phyloP scores from a whole-genome alignment of 148 eudicot species.

The Arctostaphylos glauca region DNA sequence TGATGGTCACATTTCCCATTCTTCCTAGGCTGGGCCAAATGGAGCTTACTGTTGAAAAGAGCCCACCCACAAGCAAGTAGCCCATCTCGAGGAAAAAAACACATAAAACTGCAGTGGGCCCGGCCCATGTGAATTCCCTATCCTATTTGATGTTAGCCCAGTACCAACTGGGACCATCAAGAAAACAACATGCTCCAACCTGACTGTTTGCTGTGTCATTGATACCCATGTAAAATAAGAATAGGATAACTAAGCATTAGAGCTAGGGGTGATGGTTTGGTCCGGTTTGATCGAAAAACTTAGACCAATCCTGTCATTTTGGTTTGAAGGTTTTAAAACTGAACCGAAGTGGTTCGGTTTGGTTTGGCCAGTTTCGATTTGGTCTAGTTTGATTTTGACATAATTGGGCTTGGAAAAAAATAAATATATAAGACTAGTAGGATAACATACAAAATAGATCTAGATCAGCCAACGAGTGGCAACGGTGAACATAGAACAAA shows the following conservation, averaged over 20 bases:
- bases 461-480: no score
- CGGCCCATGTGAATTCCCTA: neutral
- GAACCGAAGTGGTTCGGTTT: no score
- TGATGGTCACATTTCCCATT: neutral
- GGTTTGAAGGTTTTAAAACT: no score
- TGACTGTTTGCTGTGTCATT: neutral
- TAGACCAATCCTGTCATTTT: no score
- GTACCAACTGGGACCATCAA: neutral
- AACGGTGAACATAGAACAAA: no score
- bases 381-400: no score
- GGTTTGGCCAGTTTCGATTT: no score
- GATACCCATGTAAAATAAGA: neutral
- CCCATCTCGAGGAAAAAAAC: neutral
- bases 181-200: neutral
- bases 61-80: neutral
- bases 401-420: no score
- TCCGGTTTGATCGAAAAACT: no score
- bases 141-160: neutral
- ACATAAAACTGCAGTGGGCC: neutral
- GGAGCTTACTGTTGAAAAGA: neutral
- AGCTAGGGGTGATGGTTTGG: no score
- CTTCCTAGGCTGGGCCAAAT: neutral
- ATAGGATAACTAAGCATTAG: neutral
- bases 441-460: no score
- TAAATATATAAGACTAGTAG: no score